Base-by-base conservation (phyloP, 2,329 filamentous ascomycete genomes). In the Xylaria sp. region DNA sequence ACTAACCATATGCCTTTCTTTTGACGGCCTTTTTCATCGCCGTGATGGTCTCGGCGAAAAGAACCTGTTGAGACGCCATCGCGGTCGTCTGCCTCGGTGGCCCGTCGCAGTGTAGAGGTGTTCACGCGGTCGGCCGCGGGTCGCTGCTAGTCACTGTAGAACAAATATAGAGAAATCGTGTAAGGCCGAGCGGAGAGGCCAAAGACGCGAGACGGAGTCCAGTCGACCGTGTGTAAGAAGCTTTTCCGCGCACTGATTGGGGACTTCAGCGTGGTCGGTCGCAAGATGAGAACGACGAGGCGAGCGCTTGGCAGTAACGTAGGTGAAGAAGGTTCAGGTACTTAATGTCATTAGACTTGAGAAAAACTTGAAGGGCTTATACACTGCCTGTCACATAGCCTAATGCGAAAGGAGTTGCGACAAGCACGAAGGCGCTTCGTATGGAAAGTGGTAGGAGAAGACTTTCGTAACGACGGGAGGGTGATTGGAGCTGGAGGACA, bases 1-100 rank as follows among this genome's bases (percentile, higher is more conserved):
- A 24, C 71, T 59, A 72, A 86, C 85, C 85, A 53, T 85, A 86
- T 61, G 81, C 77, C 70, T 82, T 85, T 58, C 85, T 75, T 68
- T 87, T 87, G 56, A 87, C 75, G 5, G 85, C 84, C 71, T 86
- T 85, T 66, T 86, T 88, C 80, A 89, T 86, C 48, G 80, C 84
- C 62, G 80, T 77, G 68, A 89, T 85, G 18, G 86, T 88, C 66
- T 89, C 85, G 57, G 83, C 78, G 66, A 88, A 83, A 53, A 87
- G 74, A 39, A 84, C 75, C 65, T 87, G 84, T 66, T 87, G 84
- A 41, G 76, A 74, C 46, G 80, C 74, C 79, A 82, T 82, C 48
- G 54, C 69, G 66, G 51, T 38, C 44, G 53, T 50, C 47, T 59
- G 37, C n/a, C 44, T 39, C 42, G 40, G 37, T 29, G 22, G 39